phyloP scores from a whole-genome alignment of 495 filamentous ascomycete species.

The Penicillium pancosmium region DNA sequence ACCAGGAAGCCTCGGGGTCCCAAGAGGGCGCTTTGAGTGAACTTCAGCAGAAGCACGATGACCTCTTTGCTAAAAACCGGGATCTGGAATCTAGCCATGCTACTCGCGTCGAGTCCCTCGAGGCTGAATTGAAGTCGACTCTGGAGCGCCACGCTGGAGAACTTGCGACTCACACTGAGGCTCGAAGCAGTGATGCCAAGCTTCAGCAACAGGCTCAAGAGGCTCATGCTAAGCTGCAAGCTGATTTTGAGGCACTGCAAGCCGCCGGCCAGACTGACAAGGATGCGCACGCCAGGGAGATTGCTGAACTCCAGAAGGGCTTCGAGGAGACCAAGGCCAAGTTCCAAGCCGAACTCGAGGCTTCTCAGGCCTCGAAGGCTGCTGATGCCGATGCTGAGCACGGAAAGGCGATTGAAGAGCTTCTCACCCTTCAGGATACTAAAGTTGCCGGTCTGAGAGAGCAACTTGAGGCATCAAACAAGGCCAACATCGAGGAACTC shows the following conservation, averaged over 20 bases:
- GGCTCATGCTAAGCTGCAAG: conserved; percentile 34
- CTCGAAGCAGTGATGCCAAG: conserved; percentile 36
- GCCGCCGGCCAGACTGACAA: conserved; percentile 31
- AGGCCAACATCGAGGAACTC: conserved; percentile 43
- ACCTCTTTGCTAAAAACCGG: conserved; percentile 34
- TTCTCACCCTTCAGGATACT: conserved; percentile 47
- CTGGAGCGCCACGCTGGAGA: conserved; percentile 37
- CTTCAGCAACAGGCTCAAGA: conserved; percentile 34
- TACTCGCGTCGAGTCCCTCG: conserved; percentile 35
- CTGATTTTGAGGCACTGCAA: conserved; percentile 36
- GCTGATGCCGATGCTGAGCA: conserved; percentile 47
- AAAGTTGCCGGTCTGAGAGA: conserved; percentile 40
- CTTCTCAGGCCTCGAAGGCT: conserved; percentile 32
- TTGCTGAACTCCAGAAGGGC: conserved; percentile 39
- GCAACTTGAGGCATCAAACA: conserved; percentile 42
- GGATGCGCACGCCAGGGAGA: conserved; percentile 27
- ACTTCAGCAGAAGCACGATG: conserved; percentile 46
- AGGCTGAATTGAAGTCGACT: conserved; percentile 39
- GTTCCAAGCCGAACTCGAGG: conserved; percentile 40
- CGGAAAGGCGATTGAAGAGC: conserved; percentile 46
- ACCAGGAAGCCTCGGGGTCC: conserved; percentile 33
- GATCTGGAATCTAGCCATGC: conserved; percentile 41
- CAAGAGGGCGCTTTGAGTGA: conserved; percentile 37
- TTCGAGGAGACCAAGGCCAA: conserved; percentile 38
- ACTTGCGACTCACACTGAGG: conserved; percentile 35